Evolutionary conservation across 176 grass and related monocot species (phyloP), one percentile per base, ranked within the genome.

Genomic region (Rhipidocladum racemiflorum): DNA sequence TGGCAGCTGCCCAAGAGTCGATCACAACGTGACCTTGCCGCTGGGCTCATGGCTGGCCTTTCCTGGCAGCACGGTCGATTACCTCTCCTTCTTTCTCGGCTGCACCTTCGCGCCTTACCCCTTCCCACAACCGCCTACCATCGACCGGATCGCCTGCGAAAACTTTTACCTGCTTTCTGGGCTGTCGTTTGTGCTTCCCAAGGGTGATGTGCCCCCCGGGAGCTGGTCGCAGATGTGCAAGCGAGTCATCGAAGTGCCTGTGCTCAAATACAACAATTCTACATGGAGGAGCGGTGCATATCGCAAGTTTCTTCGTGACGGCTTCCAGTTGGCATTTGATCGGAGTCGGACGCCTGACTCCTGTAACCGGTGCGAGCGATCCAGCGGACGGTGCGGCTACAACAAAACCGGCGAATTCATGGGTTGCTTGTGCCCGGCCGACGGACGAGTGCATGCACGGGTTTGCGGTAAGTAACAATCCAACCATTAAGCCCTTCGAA

Each of bases 41-140:
- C 0, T 0, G 6, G 1, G 0, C 35, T 56, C 68, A 18, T 25
- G 20, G 78, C 35, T 77, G 2, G 1, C 7, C 7, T 25, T 68
- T 2, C 2, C 62, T 1, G 20, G 8, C 20, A 5, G 1, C 39
- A 46, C 46, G 2, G 27, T 78, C 13, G 72, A 78, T 21, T 53
- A 35, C 65, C 24, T 83, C 14, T 0, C 55, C 79, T 82, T 87
- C 29, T 76, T 68, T 2, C 4, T 69, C 63, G 1, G 1, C 17
- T 87, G 78, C 61, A 0, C 0, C 68, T 4, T 48, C 36, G 0
- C 0, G 3, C 0, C 0, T 0, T 17, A 1, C 35, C 0, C 0
- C 35, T 0, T 13, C 10, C 0, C 1, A 12, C 2, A 1, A 28
- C 28, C 0, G 30, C 0, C 0, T 2, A 0, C 1, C 27, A 28